Evolutionary conservation across 495 filamentous ascomycete genomes (phyloP).

Genomic region (Xeromyces bisporus): DNA sequence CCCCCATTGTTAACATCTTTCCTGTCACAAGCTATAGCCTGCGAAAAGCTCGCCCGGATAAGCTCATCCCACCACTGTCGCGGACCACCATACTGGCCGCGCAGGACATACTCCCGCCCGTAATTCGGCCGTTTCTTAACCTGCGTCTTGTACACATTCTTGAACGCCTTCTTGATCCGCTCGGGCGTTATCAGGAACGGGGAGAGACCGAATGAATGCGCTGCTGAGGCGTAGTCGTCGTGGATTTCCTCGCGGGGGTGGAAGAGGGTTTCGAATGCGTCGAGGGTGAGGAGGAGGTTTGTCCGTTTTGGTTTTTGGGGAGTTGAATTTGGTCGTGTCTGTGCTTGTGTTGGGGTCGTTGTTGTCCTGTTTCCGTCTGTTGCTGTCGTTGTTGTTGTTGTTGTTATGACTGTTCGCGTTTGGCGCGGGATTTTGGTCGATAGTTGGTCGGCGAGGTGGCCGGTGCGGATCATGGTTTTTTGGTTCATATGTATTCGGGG

Average conservation of each 20-base stretch:
- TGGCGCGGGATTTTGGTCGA: too few species aligned
- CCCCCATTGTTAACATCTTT: too few species aligned
- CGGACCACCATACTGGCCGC: conserved; percentile 33
- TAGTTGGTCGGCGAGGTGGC: too few species aligned
- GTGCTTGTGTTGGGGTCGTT: neutral
- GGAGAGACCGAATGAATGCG: conserved; percentile 37
- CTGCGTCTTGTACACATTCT: conserved; percentile 34
- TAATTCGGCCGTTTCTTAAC: conserved; percentile 44
- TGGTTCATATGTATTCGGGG: too few species aligned
- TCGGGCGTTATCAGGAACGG: conserved; percentile 13
- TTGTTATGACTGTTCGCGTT: neutral
- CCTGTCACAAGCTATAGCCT: too few species aligned
- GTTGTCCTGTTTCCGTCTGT: too few species aligned
- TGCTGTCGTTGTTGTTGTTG: too few species aligned
- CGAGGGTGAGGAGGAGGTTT: conserved; percentile 51
- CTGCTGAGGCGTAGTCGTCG: conserved; percentile 44
- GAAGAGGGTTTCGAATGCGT: conserved; percentile 67
- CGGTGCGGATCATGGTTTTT: too few species aligned
- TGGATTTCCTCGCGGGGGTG: conserved; percentile 40
- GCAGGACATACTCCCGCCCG: conserved; percentile 31
- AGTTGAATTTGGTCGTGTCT: neutral
- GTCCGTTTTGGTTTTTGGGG: neutral
- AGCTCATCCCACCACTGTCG: conserved; percentile 58
- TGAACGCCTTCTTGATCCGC: conserved; percentile 20
- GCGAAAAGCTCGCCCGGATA: conserved; percentile 17